Conservation (phyloP, 345 rosid genomes). For the Fremontodendron californicum region DNA sequence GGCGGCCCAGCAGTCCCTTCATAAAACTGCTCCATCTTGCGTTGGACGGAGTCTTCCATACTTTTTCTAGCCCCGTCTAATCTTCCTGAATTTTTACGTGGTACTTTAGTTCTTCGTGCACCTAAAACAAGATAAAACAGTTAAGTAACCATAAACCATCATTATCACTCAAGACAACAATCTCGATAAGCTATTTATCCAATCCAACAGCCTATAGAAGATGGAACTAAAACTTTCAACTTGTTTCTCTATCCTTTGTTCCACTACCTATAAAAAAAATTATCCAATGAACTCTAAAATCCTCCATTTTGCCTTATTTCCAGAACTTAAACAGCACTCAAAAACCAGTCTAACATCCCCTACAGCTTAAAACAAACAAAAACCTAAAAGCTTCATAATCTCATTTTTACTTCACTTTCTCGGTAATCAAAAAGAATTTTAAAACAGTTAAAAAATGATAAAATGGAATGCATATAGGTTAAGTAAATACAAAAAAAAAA, state of each 20-base stretch:
- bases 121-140: slow-evolving; percentile 22
- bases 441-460: background rate
- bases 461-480: too few species aligned
- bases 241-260: background rate
- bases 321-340: background rate
- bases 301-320: background rate
- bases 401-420: slow-evolving; percentile 1
- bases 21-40: slow-evolving; percentile 94
- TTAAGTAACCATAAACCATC: background rate
- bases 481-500: background rate
- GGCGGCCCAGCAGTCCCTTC: slow-evolving; percentile 95
- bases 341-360: background rate
- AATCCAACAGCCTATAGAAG: background rate
- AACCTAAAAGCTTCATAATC: background rate
- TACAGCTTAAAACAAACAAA: slow-evolving; percentile 14
- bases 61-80: slow-evolving; percentile 83
- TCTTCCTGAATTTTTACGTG: slow-evolving; percentile 52
- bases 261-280: background rate
- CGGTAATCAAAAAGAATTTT: background rate
- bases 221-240: background rate
- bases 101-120: slow-evolving; percentile 42
- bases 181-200: background rate
- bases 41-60: slow-evolving; percentile 93
- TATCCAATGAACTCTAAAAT: background rate
- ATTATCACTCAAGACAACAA: background rate